Conservation (phyloP, 2,329 filamentous ascomycete species). For the Arthrobotrys pseudoclavata region DNA sequence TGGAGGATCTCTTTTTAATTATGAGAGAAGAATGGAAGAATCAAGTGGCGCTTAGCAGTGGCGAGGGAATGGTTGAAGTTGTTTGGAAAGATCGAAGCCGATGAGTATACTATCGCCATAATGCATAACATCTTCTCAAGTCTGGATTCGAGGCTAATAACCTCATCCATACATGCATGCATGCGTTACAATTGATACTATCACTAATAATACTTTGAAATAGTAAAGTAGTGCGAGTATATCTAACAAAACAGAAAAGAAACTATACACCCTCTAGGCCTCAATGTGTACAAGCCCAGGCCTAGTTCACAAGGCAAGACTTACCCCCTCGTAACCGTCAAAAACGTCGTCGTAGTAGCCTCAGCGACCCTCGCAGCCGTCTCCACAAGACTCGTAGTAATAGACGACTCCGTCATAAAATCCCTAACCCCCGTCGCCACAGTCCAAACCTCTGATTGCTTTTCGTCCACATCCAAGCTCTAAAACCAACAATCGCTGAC, state of each 20-base stretch:
- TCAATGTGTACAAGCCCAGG: no score
- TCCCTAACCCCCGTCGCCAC: not conserved
- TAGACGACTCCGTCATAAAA: not conserved
- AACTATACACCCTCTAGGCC: no score
- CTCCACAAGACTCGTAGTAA: not conserved
- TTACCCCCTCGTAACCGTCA: no score
- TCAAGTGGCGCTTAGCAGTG: not conserved
- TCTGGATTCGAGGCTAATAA: no score
- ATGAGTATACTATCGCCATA: not conserved
- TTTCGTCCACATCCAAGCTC: constrained; percentile 55
- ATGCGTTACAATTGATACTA: no score
- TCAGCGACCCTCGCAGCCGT: not conserved
- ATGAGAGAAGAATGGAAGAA: not conserved
- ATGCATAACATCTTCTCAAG: no score
- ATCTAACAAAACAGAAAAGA: no score
- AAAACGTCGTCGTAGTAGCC: not conserved
- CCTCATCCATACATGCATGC: no score
- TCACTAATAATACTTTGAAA: no score
- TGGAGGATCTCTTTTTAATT: not conserved
- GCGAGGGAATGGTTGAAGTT: constrained; percentile 1
- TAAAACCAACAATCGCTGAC: constrained; percentile 32
- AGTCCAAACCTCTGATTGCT: constrained; percentile 21
- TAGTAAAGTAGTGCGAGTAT: no score
- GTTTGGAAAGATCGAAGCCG: not conserved
- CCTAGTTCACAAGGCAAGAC: no score